phyloP scores from a whole-genome alignment of 148 eudicot genomes.

The Amaranthus cruentus region DNA sequence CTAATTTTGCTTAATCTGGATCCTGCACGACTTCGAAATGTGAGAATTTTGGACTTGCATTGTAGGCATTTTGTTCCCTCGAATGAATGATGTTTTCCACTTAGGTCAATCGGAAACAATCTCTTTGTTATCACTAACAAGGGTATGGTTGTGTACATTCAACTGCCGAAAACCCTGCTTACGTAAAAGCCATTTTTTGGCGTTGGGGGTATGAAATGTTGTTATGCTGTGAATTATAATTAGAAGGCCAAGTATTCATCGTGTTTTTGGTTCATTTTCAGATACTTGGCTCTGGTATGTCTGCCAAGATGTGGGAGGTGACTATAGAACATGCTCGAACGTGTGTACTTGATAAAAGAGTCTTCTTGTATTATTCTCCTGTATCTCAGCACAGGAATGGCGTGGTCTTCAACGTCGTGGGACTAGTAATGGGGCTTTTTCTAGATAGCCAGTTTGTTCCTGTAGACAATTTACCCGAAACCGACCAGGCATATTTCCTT shows the following conservation, averaged over 20 bases:
- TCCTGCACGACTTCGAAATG: constrained; percentile 58
- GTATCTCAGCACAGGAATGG: constrained; percentile 47
- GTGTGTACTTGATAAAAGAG: constrained; percentile 52
- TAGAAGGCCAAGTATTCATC: too few relatives aligned
- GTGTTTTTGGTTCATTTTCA: constrained; percentile 21
- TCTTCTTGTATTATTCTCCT: constrained; percentile 47
- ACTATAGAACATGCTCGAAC: constrained; percentile 65
- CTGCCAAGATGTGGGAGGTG: constrained; percentile 77
- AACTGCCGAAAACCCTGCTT: too few relatives aligned
- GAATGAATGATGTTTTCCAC: too few relatives aligned
- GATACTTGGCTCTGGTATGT: constrained; percentile 82
- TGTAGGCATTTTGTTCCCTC: neutral
- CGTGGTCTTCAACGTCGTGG: constrained; percentile 72
- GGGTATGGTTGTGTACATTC: too few relatives aligned
- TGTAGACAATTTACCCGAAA: constrained; percentile 60
- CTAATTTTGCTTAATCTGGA: constrained; percentile 51
- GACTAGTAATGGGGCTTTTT: constrained; percentile 62
- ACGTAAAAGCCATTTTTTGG: too few relatives aligned
- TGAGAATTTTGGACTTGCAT: constrained; percentile 25
- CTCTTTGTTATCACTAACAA: too few relatives aligned
- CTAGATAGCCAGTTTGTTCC: constrained; percentile 51
- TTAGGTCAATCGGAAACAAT: too few relatives aligned
- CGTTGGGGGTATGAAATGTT: too few relatives aligned
- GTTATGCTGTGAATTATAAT: too few relatives aligned
- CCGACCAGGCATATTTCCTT: constrained; percentile 54